phyloP scores from a whole-genome alignment of 2,329 filamentous ascomycete genomes.

The Ophiostoma montium region DNA sequence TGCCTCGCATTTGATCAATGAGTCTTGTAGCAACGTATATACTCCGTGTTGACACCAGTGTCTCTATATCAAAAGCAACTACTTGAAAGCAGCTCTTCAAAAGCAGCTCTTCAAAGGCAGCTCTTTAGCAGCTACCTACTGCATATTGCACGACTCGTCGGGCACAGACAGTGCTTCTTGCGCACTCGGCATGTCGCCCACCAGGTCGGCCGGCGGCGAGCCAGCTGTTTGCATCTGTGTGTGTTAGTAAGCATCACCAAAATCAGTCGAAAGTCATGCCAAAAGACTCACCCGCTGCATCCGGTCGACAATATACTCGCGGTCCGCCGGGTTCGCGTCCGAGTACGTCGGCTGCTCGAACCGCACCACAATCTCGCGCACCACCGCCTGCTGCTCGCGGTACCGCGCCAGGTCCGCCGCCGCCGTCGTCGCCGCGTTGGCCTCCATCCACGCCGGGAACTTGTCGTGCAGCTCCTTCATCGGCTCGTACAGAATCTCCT shows the following conservation, averaged over 20 bases:
- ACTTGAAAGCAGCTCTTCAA: too few relatives aligned
- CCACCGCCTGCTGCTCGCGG: conserved; percentile 63
- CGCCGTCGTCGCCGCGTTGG: conserved; percentile 53
- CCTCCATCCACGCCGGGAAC: conserved; percentile 77
- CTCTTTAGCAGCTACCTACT: conserved; percentile 25
- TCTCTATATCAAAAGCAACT: too few relatives aligned
- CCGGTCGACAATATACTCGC: conserved; percentile 87
- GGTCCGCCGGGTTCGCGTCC: conserved; percentile 66
- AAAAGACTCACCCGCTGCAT: conserved; percentile 74
- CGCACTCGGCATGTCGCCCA: conserved; percentile 76
- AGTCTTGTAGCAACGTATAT: too few relatives aligned
- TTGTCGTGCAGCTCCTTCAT: conserved; percentile 96
- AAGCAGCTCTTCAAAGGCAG: too few relatives aligned
- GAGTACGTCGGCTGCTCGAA: conserved; percentile 75
- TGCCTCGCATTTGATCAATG: too few relatives aligned
- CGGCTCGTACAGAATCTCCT: conserved; percentile 94
- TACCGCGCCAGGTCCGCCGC: conserved; percentile 67
- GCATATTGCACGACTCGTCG: conserved; percentile 48
- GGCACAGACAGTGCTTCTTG: conserved; percentile 53
- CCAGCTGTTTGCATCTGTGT: conserved; percentile 89
- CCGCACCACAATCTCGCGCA: conserved; percentile 73
- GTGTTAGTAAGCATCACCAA: neutral
- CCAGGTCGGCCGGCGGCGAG: conserved; percentile 76
- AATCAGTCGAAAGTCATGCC: neutral
- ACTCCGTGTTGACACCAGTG: too few relatives aligned